phyloP scores from a whole-genome alignment of 1,284 basidiomycete genomes.

The Leccinum solheimii region DNA sequence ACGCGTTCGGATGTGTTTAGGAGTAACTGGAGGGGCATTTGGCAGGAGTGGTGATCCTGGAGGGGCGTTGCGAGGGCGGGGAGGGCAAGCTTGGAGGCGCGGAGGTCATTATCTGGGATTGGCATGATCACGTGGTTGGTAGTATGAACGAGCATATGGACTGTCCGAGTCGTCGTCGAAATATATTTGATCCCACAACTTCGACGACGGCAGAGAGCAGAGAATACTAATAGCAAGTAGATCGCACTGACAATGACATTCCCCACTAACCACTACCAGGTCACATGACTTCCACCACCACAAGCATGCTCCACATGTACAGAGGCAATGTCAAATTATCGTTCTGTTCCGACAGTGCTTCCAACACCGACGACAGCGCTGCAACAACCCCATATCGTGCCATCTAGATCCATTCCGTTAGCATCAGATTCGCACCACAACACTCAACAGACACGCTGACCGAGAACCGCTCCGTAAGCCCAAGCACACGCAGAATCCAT shows the following conservation, averaged over 20 bases:
- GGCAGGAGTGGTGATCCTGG: slow-evolving; percentile 23
- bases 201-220: not conserved
- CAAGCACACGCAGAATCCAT: slow-evolving; percentile 68
- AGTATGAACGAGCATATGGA: slow-evolving; percentile 4
- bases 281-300: slow-evolving; percentile 43
- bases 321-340: slow-evolving; percentile 91
- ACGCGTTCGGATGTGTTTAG: slow-evolving; percentile 21
- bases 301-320: slow-evolving; percentile 83
- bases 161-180: not conserved
- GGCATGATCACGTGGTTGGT: slow-evolving; percentile 32
- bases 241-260: slow-evolving; percentile 12
- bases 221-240: slow-evolving; percentile 5
- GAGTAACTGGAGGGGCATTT: slow-evolving; percentile 37
- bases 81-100: slow-evolving; percentile 13
- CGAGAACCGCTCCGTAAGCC: slow-evolving; percentile 71
- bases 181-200: not conserved
- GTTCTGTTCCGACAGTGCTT: slow-evolving; percentile 90
- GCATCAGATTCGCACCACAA: slow-evolving; percentile 7
- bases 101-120: slow-evolving; percentile 21
- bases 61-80: slow-evolving; percentile 27
- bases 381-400: slow-evolving; percentile 59
- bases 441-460: slow-evolving; percentile 47
- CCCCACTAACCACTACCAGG: slow-evolving; percentile 26
- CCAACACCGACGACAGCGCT: slow-evolving; percentile 68
- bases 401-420: slow-evolving; percentile 42